Percentiles rank a stretch among this genome's conserved stretches.
Conservation (phyloP, 306 rosid genomes). For the Medicago lupulina region DNA sequence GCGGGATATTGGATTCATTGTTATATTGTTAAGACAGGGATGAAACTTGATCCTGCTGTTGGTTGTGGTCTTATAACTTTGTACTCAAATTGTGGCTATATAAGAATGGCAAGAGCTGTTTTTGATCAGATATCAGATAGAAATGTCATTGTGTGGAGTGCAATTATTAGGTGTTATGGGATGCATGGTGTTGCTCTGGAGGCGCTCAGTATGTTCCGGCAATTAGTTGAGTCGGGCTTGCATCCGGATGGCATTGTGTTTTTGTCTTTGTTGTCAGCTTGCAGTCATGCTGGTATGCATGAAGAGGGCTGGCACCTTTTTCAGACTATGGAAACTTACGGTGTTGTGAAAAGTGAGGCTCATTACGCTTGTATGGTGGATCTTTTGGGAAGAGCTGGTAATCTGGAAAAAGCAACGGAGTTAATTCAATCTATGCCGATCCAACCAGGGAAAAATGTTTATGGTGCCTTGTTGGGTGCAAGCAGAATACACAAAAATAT, state of each 20-base stretch:
- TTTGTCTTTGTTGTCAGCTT: slow-evolving; percentile 66
- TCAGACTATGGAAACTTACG: slow-evolving; percentile 59
- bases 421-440: slow-evolving; percentile 70
- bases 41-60: slow-evolving; percentile 58
- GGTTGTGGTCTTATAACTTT: slow-evolving; percentile 72
- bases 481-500: slow-evolving; percentile 72
- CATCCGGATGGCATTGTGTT: slow-evolving; percentile 61
- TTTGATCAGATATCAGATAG: slow-evolving; percentile 55
- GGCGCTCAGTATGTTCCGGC: slow-evolving; percentile 63
- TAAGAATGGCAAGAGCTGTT: slow-evolving; percentile 59
- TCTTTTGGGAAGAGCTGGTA: slow-evolving; percentile 80
- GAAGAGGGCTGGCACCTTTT: slow-evolving; percentile 64
- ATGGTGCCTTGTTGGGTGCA: slow-evolving; percentile 84
- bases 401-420: slow-evolving; percentile 61
- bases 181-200: slow-evolving; percentile 68
- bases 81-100: slow-evolving; percentile 72
- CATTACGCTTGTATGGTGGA: slow-evolving; percentile 89
- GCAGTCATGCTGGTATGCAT: slow-evolving; percentile 79
- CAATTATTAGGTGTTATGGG: slow-evolving; percentile 78
- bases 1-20: slow-evolving; percentile 78
- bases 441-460: slow-evolving; percentile 70
- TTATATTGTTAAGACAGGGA: slow-evolving; percentile 63
- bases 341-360: slow-evolving; percentile 59
- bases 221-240: slow-evolving; percentile 52
- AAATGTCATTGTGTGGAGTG: slow-evolving; percentile 63